Evolutionary conservation across 345 rosid species (phyloP).

Genomic region (Jatropha curcas): DNA sequence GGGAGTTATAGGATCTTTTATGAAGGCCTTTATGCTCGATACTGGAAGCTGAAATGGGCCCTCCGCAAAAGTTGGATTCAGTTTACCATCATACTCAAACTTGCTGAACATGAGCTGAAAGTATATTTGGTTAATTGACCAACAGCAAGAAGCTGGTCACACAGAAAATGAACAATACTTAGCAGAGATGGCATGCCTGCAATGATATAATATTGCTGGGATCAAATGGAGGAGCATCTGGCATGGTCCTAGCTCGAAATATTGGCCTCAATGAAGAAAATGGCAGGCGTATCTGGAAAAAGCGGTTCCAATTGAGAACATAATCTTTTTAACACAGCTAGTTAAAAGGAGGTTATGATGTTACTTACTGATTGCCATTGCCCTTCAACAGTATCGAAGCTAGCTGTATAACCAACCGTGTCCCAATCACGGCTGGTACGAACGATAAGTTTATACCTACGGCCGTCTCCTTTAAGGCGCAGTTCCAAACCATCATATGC

Average conservation of each 20-base stretch:
- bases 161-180: background rate
- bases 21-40: conserved; percentile 57
- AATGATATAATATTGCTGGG: conserved; percentile 67
- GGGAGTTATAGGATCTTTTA: conserved; percentile 79
- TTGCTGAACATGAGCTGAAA: conserved; percentile 97
- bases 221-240: conserved; percentile 80
- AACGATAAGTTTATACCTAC: conserved; percentile 75
- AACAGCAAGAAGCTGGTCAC: conserved; percentile 15
- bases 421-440: conserved; percentile 87
- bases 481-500: conserved; percentile 91
- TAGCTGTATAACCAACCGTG: conserved; percentile 76
- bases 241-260: conserved; percentile 70
- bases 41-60: conserved; percentile 85
- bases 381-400: conserved; percentile 75
- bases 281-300: conserved; percentile 61
- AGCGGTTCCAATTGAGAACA: conserved; percentile 2
- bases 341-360: background rate
- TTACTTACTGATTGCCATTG: conserved; percentile 90
- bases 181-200: conserved; percentile 52
- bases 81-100: conserved; percentile 91
- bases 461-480: conserved; percentile 80
- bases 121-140: background rate
- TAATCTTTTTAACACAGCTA: conserved; percentile 1
- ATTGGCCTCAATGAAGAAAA: conserved; percentile 86
- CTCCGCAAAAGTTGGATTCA: conserved; percentile 83